phyloP scores from a whole-genome alignment of 225 moss, liverwort and hornwort species.

The Polytrichum commune region DNA sequence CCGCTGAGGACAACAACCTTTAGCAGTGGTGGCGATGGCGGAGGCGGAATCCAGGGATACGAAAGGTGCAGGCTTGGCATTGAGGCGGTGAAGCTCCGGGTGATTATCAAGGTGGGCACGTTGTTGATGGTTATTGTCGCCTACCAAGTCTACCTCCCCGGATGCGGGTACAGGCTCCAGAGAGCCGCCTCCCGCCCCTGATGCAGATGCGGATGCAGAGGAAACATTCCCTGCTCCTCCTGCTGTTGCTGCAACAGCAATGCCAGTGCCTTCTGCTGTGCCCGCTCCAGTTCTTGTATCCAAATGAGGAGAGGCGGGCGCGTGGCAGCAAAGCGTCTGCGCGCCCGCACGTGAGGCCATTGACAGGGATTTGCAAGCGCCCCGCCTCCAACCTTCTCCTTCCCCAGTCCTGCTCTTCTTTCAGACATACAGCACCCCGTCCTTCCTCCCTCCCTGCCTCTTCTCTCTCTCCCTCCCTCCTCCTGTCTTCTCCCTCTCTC shows the following conservation, averaged over 20 bases:
- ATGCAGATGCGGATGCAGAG: neutral
- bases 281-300: conserved; percentile 14
- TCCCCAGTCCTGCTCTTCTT: conserved; percentile 81
- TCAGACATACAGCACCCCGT: conserved; percentile 95
- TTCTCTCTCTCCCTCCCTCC: no score
- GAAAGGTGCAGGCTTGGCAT: conserved; percentile 21
- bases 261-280: conserved; percentile 3
- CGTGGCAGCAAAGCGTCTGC: conserved; percentile 97
- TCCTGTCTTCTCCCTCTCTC: no score
- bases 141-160: conserved; percentile 43
- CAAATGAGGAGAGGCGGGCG: conserved; percentile 75
- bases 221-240: neutral
- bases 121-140: conserved; percentile 5
- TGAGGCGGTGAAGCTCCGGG: conserved; percentile 22
- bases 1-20: conserved; percentile 25
- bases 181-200: conserved; percentile 13
- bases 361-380: conserved; percentile 89
- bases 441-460: conserved; percentile 23
- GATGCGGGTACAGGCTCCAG: conserved; percentile 48
- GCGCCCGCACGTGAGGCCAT: conserved; percentile 97
- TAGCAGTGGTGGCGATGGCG: conserved; percentile 40
- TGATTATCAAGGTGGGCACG: conserved; percentile 19
- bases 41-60: conserved; percentile 56
- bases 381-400: conserved; percentile 76
- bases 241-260: neutral